Conservation (phyloP, 257 asterid species). For the Jacaranda copaia region DNA sequence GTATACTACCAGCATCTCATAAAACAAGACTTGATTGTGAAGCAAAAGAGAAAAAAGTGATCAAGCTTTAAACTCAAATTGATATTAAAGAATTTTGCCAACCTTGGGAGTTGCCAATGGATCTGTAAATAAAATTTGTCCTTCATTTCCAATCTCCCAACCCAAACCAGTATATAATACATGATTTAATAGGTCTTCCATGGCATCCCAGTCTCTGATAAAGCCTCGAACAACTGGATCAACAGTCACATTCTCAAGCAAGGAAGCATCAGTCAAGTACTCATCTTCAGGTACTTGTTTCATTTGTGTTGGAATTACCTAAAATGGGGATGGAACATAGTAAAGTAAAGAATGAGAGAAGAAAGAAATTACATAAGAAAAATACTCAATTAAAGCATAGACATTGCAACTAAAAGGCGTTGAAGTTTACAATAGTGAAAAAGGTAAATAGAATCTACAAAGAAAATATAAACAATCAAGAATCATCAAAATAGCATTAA, state of each 20-base stretch:
- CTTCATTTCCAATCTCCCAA: conserved; percentile 99
- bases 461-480: conserved; percentile 21
- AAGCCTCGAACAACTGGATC: conserved; percentile 93
- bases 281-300: conserved; percentile 75
- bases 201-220: conserved; percentile 93
- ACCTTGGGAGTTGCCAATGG: conserved; percentile 98
- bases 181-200: conserved; percentile 87
- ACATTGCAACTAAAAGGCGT: not conserved
- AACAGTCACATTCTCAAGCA: conserved; percentile 60
- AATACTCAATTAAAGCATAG: not conserved
- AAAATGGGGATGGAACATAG: conserved; percentile 32
- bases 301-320: conserved; percentile 89
- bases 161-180: conserved; percentile 84
- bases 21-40: not conserved
- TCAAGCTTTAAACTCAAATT: conserved; percentile 28
- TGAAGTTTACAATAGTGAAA: conserved; percentile 12
- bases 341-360: not conserved
- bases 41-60: conserved; percentile 10
- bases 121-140: conserved; percentile 90
- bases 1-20: conserved; percentile 13
- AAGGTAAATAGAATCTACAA: conserved; percentile 7
- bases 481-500: conserved; percentile 16
- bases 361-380: not conserved
- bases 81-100: conserved; percentile 21
- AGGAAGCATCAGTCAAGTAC: conserved; percentile 56